phyloP scores from a whole-genome alignment of 805 yeast species.

The Crinitomyces ghanaensis region DNA sequence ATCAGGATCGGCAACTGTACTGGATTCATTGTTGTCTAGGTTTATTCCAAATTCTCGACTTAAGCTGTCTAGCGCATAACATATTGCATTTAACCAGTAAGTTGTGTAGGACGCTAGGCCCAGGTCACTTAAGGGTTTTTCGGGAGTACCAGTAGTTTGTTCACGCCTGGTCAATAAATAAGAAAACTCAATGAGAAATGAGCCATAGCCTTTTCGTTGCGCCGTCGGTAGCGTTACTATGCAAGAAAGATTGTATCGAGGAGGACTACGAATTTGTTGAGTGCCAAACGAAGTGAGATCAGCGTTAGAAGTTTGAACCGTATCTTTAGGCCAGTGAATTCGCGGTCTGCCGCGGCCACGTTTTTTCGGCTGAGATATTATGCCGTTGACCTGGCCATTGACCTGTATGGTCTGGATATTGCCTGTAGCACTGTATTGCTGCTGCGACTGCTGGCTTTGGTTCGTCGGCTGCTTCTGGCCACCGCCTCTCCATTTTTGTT shows the following conservation, averaged over 20 bases:
- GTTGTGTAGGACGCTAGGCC: conserved; percentile 78
- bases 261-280: too few species aligned
- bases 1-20: too few species aligned
- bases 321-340: too few species aligned
- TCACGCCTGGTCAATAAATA: conserved; percentile 69
- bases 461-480: conserved; percentile 7
- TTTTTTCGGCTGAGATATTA: too few species aligned
- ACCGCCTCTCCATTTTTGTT: conserved; percentile 40
- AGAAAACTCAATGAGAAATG: conserved; percentile 77
- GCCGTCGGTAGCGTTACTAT: conserved; percentile 79
- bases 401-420: too few species aligned
- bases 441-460: not conserved
- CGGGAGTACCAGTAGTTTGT: conserved; percentile 81
- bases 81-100: conserved; percentile 64
- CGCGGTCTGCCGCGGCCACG: too few species aligned
- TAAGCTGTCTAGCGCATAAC: conserved; percentile 33
- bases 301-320: too few species aligned
- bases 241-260: conserved; percentile 66
- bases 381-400: too few species aligned
- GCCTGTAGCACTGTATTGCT: too few species aligned
- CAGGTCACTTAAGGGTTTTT: conserved; percentile 80
- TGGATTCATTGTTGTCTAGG: conserved; percentile 7
- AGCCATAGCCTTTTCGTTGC: conserved; percentile 85
- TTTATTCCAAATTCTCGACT: conserved; percentile 1
- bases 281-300: too few species aligned